These are phyloP conservation scores for Phtheirospermum japonicum DNA, from an alignment of 257 asterid genomes.

Conservation along the genomic window DNA sequence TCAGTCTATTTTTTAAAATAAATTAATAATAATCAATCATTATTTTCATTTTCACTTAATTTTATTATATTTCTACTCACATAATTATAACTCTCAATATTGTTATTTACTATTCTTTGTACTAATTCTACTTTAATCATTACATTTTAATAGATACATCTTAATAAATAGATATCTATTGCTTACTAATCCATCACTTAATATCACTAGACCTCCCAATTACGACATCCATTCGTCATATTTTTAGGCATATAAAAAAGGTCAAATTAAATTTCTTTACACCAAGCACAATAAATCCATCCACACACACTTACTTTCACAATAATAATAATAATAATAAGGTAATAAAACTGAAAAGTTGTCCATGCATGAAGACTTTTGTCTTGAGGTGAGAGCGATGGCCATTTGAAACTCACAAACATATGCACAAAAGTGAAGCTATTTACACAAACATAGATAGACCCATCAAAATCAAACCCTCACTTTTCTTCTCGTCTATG, in stretches of 20 bases:
- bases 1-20: no score
- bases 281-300: background rate
- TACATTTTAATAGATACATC: no score
- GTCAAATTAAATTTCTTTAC: background rate
- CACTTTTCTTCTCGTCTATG: conserved; percentile 27
- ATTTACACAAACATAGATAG: background rate
- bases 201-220: background rate
- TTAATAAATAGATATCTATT: no score
- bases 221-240: background rate
- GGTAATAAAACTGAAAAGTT: conserved; percentile 38
- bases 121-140: no score
- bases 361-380: conserved; percentile 30
- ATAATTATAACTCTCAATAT: no score
- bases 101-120: no score
- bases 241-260: background rate
- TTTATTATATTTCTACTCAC: no score
- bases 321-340: conserved; percentile 28
- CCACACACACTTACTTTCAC: background rate
- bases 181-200: background rate
- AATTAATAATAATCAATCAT: no score
- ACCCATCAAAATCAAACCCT: conserved; percentile 16
- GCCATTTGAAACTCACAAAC: conserved; percentile 10
- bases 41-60: no score
- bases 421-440: conserved; percentile 9
- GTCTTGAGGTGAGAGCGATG: conserved; percentile 33